Evolutionary conservation across 2,329 filamentous ascomycete genomes (phyloP).

Genomic region (Botrytis elliptica): DNA sequence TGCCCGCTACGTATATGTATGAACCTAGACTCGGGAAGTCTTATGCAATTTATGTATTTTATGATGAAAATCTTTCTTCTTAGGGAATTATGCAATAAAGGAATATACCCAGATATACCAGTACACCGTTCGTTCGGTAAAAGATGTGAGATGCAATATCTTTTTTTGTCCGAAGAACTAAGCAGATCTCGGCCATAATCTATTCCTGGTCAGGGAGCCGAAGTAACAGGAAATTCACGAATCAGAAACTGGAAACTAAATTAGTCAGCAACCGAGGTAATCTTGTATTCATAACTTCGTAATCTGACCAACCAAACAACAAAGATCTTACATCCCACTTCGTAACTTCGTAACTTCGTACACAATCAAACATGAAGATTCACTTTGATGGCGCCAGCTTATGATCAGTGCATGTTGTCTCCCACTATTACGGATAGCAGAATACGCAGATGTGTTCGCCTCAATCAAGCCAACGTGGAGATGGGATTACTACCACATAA

Average conservation of each 20-base stretch:
- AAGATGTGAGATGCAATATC: not conserved
- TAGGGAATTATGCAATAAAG: not conserved
- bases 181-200: not conserved
- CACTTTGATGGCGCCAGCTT: conserved; percentile 4
- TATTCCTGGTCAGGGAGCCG: conserved; percentile 6
- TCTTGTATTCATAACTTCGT: conserved; percentile 7
- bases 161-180: not conserved
- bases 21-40: not conserved
- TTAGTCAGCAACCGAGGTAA: conserved; percentile 16
- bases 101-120: not conserved
- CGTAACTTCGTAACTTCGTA: not conserved
- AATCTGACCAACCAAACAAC: conserved; percentile 20
- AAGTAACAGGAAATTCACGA: not conserved
- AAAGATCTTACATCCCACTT: conserved; percentile 12
- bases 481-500: not conserved
- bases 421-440: not conserved
- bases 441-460: not conserved
- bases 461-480: not conserved
- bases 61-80: not conserved
- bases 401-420: conserved; percentile 11
- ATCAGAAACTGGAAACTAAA: not conserved
- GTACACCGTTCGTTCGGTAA: not conserved
- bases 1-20: not conserved
- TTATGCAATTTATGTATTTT: not conserved
- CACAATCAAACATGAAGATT: not conserved